These are phyloP conservation scores for Lentinula guzmanii DNA, from an alignment of 768 basidiomycete genomes.

Conservation along the genomic window DNA sequence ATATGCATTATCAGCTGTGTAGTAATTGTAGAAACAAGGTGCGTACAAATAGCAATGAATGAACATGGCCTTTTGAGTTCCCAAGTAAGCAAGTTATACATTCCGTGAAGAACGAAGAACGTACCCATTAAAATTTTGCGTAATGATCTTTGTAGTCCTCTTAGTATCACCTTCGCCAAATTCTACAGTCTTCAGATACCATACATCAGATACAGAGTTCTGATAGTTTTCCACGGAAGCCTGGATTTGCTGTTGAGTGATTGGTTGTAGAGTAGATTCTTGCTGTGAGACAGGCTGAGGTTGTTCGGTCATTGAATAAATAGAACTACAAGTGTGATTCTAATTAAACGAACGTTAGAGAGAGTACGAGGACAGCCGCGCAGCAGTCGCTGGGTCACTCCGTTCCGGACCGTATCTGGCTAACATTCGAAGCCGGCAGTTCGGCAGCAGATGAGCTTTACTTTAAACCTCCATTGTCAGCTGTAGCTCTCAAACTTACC, in stretches of 20 bases:
- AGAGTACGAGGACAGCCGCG: not conserved
- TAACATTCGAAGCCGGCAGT: too few relatives aligned
- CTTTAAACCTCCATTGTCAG: too few relatives aligned
- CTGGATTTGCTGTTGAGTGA: not conserved
- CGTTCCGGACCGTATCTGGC: too few relatives aligned
- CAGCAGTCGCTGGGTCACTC: too few relatives aligned
- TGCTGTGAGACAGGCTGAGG: not conserved
- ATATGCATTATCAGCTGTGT: slow-evolving; percentile 6
- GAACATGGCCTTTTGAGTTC: slow-evolving; percentile 65
- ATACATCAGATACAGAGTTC: slow-evolving; percentile 53
- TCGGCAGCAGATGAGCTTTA: too few relatives aligned
- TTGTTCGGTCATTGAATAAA: not conserved
- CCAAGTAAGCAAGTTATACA: not conserved
- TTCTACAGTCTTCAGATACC: slow-evolving; percentile 67
- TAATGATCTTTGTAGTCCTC: slow-evolving; percentile 55
- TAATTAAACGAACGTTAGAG: not conserved
- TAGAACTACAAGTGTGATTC: not conserved
- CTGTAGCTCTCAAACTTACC: too few relatives aligned
- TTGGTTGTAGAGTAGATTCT: not conserved
- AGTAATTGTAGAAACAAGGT: not conserved
- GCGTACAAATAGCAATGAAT: slow-evolving; percentile 82
- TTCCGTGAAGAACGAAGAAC: slow-evolving; percentile 16
- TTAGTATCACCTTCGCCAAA: slow-evolving; percentile 33
- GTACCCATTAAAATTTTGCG: slow-evolving; percentile 81
- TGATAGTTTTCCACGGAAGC: slow-evolving; percentile 16